A percentile compares a stretch with the other conserved stretches of the same genome.
phyloP scores from a whole-genome alignment of 257 asterid species.

The Solanum ahanhuiri region DNA sequence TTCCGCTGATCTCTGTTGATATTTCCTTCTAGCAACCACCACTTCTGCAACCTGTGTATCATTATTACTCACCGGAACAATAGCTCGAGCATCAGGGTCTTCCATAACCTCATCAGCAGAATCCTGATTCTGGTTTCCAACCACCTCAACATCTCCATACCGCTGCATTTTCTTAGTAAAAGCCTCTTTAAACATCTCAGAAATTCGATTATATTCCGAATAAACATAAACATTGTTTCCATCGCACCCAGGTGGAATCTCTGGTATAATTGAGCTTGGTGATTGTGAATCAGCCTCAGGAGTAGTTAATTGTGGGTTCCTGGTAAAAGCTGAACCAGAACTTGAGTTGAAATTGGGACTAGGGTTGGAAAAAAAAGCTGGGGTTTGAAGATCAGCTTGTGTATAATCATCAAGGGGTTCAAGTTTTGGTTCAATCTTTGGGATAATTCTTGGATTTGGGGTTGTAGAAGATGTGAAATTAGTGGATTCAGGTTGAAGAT shows the following conservation, averaged over 20 bases:
- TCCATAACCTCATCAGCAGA: not conserved
- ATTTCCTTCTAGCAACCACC: constrained; percentile 26
- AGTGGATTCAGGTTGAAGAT: constrained; percentile 22
- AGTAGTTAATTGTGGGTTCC: not conserved
- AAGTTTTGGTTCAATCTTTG: constrained; percentile 42
- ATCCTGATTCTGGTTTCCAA: constrained; percentile 9
- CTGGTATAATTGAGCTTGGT: not conserved
- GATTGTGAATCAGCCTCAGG: not conserved
- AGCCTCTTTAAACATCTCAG: constrained; percentile 37
- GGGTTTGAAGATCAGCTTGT: constrained; percentile 3
- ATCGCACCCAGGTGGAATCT: constrained; percentile 4
- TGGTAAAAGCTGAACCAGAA: not conserved
- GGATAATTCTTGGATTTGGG: constrained; percentile 9
- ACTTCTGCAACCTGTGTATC: constrained; percentile 24
- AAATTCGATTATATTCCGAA: constrained; percentile 44
- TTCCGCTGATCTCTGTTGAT: constrained; percentile 52
- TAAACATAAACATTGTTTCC: constrained; percentile 13
- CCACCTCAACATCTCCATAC: constrained; percentile 1
- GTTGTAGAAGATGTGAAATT: not conserved
- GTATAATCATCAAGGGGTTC: constrained; percentile 44
- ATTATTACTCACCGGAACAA: constrained; percentile 26
- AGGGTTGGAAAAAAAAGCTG: constrained; percentile 3
- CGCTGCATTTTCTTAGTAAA: constrained; percentile 9
- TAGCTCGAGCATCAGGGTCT: constrained; percentile 21
- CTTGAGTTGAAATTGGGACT: not conserved